These are phyloP conservation scores for Tilletia setariae DNA, from an alignment of 1,284 basidiomycete species.

Conservation along the genomic window DNA sequence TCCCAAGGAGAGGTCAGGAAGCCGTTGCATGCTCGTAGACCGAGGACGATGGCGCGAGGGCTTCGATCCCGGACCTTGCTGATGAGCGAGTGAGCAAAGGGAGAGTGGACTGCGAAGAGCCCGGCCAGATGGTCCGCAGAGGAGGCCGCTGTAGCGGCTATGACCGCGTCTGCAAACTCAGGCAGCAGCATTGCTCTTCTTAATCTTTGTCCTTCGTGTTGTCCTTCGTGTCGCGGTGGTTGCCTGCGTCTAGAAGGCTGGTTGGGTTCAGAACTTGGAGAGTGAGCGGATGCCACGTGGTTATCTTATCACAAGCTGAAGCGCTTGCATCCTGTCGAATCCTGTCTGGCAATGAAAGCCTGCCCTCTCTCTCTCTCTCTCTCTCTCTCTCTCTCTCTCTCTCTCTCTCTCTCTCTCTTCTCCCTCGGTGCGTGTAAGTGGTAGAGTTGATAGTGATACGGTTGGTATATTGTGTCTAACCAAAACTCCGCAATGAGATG, in stretches of 20 bases:
- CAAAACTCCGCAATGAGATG: slow-evolving; percentile 15
- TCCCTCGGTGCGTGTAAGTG: too few species aligned
- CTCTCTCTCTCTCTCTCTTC: too few species aligned
- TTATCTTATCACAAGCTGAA: too few species aligned
- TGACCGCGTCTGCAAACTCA: slow-evolving; percentile 33
- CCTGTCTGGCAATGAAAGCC: too few species aligned
- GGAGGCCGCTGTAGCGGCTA: slow-evolving; percentile 19
- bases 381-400: too few species aligned
- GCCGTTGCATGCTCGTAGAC: slow-evolving; percentile 33
- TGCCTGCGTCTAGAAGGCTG: too few species aligned
- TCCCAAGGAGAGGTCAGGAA: slow-evolving; percentile 40
- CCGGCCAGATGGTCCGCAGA: slow-evolving; percentile 35
- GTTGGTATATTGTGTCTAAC: neutral
- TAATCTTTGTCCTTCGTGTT: neutral
- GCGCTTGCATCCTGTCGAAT: too few species aligned
- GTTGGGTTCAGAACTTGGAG: too few species aligned
- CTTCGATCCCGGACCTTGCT: slow-evolving; percentile 27
- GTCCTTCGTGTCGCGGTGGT: too few species aligned
- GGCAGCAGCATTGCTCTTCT: slow-evolving; percentile 30
- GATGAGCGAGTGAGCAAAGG: slow-evolving; percentile 22
- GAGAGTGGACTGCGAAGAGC: slow-evolving; percentile 34
- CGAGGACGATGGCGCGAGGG: slow-evolving; percentile 24
- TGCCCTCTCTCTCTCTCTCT: too few species aligned
- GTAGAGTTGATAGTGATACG: too few species aligned
- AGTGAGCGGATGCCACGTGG: too few species aligned